A percentile compares a stretch with the other conserved stretches of the same genome.
Conservation (phyloP, 2,329 filamentous ascomycete genomes). For the Diaporthe caulivora region DNA sequence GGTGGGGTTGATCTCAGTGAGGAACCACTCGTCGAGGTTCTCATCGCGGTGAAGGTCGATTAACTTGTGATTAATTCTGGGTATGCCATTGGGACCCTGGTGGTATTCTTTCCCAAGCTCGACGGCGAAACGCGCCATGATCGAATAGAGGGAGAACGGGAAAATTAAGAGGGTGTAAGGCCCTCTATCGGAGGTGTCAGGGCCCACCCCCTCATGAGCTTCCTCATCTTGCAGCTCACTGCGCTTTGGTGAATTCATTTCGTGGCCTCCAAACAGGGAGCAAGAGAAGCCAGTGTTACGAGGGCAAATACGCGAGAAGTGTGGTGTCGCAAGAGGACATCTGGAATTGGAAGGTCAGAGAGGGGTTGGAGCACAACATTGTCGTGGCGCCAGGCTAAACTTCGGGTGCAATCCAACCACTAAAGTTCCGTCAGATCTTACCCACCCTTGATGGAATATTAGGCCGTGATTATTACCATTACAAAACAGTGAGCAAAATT, state of each 20-base stretch:
- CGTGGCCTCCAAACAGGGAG: too few relatives aligned
- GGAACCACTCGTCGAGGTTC: conserved; percentile 38
- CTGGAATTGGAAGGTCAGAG: neutral
- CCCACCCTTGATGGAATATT: neutral
- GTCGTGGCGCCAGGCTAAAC: conserved; percentile 14
- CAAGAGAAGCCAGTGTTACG: neutral
- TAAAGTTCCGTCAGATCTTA: conserved; percentile 2
- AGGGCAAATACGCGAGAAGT: too few relatives aligned
- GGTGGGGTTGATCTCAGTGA: conserved; percentile 36
- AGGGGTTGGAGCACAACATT: conserved; percentile 9
- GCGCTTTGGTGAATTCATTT: neutral
- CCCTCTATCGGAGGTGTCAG: neutral
- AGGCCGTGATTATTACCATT: neutral
- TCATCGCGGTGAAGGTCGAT: conserved; percentile 38
- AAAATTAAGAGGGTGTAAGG: conserved; percentile 39
- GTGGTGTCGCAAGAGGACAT: neutral
- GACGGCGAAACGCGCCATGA: conserved; percentile 40
- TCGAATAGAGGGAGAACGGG: conserved; percentile 42
- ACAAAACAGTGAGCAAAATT: neutral
- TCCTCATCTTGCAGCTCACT: neutral
- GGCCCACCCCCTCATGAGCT: too few relatives aligned
- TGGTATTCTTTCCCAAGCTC: conserved; percentile 33
- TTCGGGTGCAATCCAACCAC: neutral
- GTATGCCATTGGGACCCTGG: conserved; percentile 18
- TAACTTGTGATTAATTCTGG: conserved; percentile 20